Base-by-base conservation (phyloP, 129 eudicot species). In the Tanacetum coccineum region DNA sequence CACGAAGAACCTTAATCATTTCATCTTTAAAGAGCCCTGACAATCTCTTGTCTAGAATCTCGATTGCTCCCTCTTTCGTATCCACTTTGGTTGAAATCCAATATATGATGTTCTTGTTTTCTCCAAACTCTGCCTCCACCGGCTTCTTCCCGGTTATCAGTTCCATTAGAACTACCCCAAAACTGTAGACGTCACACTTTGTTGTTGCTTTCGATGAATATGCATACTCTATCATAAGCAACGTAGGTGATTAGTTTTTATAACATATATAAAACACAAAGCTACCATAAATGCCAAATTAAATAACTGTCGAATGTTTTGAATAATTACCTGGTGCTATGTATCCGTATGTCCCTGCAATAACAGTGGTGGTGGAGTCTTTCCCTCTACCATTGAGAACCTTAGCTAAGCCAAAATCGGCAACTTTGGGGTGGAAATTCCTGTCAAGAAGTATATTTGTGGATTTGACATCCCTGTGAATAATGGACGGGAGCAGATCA, bases 261-360 rank as follows among this genome's bases (percentile, higher is more conserved):
- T 36, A 36, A 36, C 42, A 36, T 1, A 25, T 6, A 20, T n/a
- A 55, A 18, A 54, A 19, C 32, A 36, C n/a, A 21, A 36, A 36
- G 3, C 13, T 25, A 21, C 6, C 5, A 3, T 28, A 20, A 32
- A 36, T 36, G 40, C 9, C 44, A 15, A 20, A 15, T 70, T n/a
- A 59, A 59, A 26, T 12, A 15, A 26, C 59, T 45, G 67, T 44
- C 18, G 0, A 30, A 30, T 46, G 55, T 14, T 12, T 7, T 5
- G 22, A 51, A 36, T 50, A 30, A 30, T 8, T 76, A 93, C 99
- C 99, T 80, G 99, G 99, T 42, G 95, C 99, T 65, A 89, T 63
- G 79, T 94, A 94, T 20, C 99, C 99, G 51, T 84, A 89, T 22
- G 99, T 86, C 42, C 96, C 99, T 44, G 97, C 96, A 70, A 89